Evolutionary conservation across 2,329 filamentous ascomycete genomes (phyloP).

Genomic region (Scedosporium dehoogii): DNA sequence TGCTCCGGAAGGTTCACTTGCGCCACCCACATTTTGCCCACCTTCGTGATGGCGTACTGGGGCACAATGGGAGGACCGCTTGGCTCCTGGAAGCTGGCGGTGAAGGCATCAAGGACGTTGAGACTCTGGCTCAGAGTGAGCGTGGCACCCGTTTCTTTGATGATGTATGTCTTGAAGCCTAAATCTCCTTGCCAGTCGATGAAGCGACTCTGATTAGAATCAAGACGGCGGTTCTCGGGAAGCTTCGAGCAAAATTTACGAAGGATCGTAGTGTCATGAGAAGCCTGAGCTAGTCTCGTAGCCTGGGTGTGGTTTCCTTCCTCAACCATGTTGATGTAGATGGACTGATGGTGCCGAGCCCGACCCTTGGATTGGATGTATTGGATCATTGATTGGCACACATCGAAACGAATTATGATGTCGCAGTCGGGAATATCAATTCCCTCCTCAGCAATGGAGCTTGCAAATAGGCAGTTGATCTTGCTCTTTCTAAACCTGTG

Average conservation of each 20-base stretch:
- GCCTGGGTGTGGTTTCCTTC: conserved; percentile 52
- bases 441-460: conserved; percentile 58
- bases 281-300: conserved; percentile 47
- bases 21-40: conserved; percentile 55
- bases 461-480: conserved; percentile 56
- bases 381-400: conserved; percentile 83
- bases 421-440: conserved; percentile 61
- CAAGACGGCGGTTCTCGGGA: conserved; percentile 52
- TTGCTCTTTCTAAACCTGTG: conserved; percentile 50
- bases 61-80: conserved; percentile 24
- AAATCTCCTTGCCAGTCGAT: not conserved
- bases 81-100: conserved; percentile 44
- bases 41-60: conserved; percentile 52
- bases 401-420: conserved; percentile 65
- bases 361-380: conserved; percentile 90
- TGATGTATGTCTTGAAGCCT: conserved; percentile 42
- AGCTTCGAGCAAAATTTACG: conserved; percentile 66
- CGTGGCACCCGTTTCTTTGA: conserved; percentile 61
- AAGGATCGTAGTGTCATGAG: conserved; percentile 52
- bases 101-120: conserved; percentile 62
- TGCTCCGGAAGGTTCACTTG: conserved; percentile 70
- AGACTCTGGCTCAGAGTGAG: conserved; percentile 70
- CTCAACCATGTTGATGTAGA: conserved; percentile 80
- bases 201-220: conserved; percentile 23
- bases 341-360: conserved; percentile 67